phyloP scores from a whole-genome alignment of 805 yeast genomes.

The Yarrowia sp. region DNA sequence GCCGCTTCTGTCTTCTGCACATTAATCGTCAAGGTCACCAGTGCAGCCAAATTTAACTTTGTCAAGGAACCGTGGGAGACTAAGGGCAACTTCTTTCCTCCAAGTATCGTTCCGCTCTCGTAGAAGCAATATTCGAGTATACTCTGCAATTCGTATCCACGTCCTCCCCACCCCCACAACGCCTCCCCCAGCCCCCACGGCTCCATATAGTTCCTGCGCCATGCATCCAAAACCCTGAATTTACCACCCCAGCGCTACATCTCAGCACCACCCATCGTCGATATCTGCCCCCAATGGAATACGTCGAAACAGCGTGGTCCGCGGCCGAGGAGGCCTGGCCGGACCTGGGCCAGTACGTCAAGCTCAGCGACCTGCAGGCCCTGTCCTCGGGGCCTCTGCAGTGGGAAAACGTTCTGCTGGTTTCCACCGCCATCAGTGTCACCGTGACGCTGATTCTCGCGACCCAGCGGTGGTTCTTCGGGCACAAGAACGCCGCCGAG shows the following conservation, averaged over 20 bases:
- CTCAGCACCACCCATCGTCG: too few species aligned
- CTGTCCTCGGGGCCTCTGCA: slow-evolving; percentile 19
- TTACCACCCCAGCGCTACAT: slow-evolving; percentile 13
- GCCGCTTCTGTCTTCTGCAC: too few species aligned
- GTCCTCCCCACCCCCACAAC: too few species aligned
- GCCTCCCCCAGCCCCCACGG: too few species aligned
- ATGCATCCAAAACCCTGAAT: neutral
- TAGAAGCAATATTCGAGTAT: too few species aligned
- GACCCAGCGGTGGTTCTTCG: slow-evolving; percentile 23
- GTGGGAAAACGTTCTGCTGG: slow-evolving; percentile 23
- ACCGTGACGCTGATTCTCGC: slow-evolving; percentile 24
- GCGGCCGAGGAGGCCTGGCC: slow-evolving; percentile 23
- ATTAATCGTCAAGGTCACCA: too few species aligned
- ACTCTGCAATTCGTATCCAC: too few species aligned
- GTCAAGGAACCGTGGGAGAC: too few species aligned
- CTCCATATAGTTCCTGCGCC: neutral
- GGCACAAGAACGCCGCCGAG: slow-evolving; percentile 16
- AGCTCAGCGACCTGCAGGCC: slow-evolving; percentile 17
- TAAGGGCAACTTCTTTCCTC: too few species aligned
- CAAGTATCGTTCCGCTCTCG: too few species aligned
- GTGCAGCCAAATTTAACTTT: too few species aligned
- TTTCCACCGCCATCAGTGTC: slow-evolving; percentile 24
- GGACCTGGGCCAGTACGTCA: slow-evolving; percentile 8
- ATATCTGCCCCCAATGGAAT: slow-evolving; percentile 1
- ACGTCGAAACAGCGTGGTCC: slow-evolving; percentile 24